Conservation (phyloP, 352 stramenopile species). For the Pythium angustatum region DNA sequence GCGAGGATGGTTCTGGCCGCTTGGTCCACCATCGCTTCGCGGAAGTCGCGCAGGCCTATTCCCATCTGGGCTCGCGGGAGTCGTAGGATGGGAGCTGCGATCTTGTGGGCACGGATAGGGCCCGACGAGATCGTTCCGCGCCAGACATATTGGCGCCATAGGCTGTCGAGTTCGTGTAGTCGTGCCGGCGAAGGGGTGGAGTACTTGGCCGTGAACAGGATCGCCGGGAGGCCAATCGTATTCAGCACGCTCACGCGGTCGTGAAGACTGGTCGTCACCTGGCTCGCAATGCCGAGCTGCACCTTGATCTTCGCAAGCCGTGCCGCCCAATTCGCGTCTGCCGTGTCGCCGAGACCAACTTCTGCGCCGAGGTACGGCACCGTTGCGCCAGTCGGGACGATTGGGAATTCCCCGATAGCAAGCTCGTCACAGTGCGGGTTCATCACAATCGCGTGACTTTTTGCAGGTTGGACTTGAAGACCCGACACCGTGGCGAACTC, state of each 20-base stretch:
- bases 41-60: not conserved
- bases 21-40: not conserved
- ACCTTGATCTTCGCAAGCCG: not conserved
- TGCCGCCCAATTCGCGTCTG: not conserved
- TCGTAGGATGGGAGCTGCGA: not conserved
- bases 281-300: not conserved
- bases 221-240: not conserved
- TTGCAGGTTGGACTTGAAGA: constrained; percentile 22
- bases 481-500: constrained; percentile 17
- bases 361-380: constrained; percentile 21
- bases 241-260: constrained; percentile 6
- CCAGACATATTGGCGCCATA: constrained; percentile 5
- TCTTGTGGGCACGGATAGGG: constrained; percentile 1
- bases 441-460: constrained; percentile 15
- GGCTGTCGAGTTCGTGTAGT: not conserved
- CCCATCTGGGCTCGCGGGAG: not conserved
- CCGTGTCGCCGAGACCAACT: constrained; percentile 10
- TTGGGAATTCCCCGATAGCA: not conserved
- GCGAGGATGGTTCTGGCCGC: not conserved
- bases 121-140: not conserved
- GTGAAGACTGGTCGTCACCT: not conserved
- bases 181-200: not conserved
- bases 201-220: constrained; percentile 22
- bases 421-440: not conserved
- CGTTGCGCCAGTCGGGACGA: not conserved